A percentile compares a stretch with the other conserved stretches of the same genome.
These are phyloP conservation scores for Raffaelea albimanens DNA, from an alignment of 2,329 filamentous ascomycete species.

Conservation along the genomic window DNA sequence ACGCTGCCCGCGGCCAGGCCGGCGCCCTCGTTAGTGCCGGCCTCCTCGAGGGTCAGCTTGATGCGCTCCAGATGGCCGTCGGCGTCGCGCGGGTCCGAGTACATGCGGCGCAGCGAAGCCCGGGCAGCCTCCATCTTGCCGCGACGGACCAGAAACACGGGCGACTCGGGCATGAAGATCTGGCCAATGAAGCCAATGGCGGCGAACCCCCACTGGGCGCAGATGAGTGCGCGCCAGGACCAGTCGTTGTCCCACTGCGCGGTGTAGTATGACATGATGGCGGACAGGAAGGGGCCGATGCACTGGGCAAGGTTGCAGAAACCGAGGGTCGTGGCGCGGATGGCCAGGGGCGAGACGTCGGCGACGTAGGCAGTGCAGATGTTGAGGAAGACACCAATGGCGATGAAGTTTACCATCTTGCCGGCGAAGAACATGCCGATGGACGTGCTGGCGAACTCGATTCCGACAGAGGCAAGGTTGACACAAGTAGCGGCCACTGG, in stretches of 20 bases:
- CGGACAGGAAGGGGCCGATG: constrained; percentile 14
- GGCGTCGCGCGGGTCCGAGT: constrained; percentile 1
- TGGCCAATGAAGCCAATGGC: constrained; percentile 31
- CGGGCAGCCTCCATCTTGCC: constrained; percentile 21
- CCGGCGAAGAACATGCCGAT: constrained; percentile 8
- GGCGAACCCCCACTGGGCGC: constrained; percentile 40
- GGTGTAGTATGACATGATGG: constrained; percentile 15
- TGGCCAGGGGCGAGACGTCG: constrained; percentile 9
- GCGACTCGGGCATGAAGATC: constrained; percentile 23
- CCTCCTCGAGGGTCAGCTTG: constrained; percentile 46
- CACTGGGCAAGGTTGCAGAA: constrained; percentile 6
- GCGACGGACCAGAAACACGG: constrained; percentile 3
- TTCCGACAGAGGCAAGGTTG: constrained; percentile 4
- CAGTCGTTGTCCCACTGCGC: constrained; percentile 26
- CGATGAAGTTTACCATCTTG: constrained; percentile 7
- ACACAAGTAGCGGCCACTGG: not conserved
- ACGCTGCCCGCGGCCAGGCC: not conserved
- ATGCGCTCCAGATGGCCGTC: constrained; percentile 28
- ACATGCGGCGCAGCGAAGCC: not conserved
- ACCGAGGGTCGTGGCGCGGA: constrained; percentile 7
- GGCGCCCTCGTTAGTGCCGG: constrained; percentile 24
- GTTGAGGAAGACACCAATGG: constrained; percentile 6
- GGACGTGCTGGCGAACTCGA: constrained; percentile 6
- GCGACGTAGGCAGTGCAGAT: constrained; percentile 7
- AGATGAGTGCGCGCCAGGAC: constrained; percentile 38